These are phyloP conservation scores for Tetrahymena elliotti DNA, from an alignment of 73 alveolate species.

Conservation along the genomic window DNA sequence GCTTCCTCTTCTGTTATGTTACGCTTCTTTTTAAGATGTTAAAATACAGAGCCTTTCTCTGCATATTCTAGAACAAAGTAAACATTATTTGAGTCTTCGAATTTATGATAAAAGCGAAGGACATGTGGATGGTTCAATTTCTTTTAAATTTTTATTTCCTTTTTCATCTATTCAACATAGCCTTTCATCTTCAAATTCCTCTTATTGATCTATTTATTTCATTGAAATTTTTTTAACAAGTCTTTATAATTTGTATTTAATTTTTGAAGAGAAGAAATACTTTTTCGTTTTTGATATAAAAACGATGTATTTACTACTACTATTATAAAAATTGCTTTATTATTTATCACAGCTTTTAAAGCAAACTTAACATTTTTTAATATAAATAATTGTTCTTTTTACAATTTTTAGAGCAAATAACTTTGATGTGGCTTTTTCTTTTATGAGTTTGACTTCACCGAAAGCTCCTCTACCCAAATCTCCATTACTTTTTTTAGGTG, in stretches of 20 bases:
- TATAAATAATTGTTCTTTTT: neutral
- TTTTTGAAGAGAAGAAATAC: neutral
- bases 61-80: slow-evolving; percentile 39
- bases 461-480: slow-evolving; percentile 48
- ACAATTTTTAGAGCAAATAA: slow-evolving; percentile 26
- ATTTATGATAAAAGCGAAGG: slow-evolving; percentile 18
- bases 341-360: neutral
- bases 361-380: neutral
- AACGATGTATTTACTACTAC: neutral
- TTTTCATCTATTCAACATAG: slow-evolving; percentile 18
- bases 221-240: too few relatives aligned
- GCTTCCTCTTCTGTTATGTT: slow-evolving; percentile 28
- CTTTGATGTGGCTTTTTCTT: neutral
- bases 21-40: slow-evolving; percentile 18
- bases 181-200: slow-evolving; percentile 13
- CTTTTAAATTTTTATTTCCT: slow-evolving; percentile 27
- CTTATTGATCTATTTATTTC: neutral
- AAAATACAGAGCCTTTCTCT: slow-evolving; percentile 16
- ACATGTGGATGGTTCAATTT: slow-evolving; percentile 21
- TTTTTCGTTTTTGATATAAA: neutral
- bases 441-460: slow-evolving; percentile 43
- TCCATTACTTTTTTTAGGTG: slow-evolving; percentile 6
- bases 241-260: too few relatives aligned
- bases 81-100: slow-evolving; percentile 32
- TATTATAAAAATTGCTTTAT: neutral